Conservation (phyloP, 2,329 filamentous ascomycete genomes). For the Lecanicillium sp. region DNA sequence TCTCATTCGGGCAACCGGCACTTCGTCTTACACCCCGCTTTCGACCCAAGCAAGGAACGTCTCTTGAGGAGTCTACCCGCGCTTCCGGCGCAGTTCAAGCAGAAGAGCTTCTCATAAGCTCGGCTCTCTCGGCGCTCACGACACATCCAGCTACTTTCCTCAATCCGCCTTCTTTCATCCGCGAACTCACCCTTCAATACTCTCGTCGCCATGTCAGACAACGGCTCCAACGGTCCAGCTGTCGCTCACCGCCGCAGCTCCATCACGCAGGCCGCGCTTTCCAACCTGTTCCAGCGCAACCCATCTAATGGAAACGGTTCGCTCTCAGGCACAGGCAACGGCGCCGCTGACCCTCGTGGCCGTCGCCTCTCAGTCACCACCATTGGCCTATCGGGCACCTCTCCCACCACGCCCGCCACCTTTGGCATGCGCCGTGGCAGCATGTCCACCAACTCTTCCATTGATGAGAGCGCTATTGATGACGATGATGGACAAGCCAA, state of each 20-base stretch:
- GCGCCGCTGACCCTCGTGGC: constrained; percentile 47
- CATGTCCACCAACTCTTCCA: constrained; percentile 59
- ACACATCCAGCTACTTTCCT: too few relatives aligned
- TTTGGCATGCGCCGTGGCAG: constrained; percentile 56
- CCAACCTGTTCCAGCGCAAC: constrained; percentile 50
- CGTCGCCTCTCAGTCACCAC: constrained; percentile 69
- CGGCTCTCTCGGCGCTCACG: constrained; percentile 4
- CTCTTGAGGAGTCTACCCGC: neutral
- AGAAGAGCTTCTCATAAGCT: neutral
- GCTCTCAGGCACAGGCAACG: constrained; percentile 26
- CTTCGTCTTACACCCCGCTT: too few relatives aligned
- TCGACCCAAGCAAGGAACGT: neutral
- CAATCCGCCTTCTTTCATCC: constrained; percentile 1
- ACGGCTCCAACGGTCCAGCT: constrained; percentile 18
- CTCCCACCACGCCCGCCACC: constrained; percentile 47
- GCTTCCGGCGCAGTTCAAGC: too few relatives aligned
- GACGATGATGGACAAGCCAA: constrained; percentile 51
- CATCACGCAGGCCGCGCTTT: constrained; percentile 47
- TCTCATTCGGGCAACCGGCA: too few relatives aligned
- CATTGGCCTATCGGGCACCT: constrained; percentile 62
- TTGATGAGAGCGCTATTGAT: constrained; percentile 67
- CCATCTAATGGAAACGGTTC: constrained; percentile 38
- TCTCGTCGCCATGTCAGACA: constrained; percentile 24
- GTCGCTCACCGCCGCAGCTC: constrained; percentile 43
- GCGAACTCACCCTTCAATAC: constrained; percentile 13